Evolutionary conservation across 495 filamentous ascomycete species (phyloP), one percentile per base, ranked within the genome.

Genomic region (Aspergillus bertholletiae): DNA sequence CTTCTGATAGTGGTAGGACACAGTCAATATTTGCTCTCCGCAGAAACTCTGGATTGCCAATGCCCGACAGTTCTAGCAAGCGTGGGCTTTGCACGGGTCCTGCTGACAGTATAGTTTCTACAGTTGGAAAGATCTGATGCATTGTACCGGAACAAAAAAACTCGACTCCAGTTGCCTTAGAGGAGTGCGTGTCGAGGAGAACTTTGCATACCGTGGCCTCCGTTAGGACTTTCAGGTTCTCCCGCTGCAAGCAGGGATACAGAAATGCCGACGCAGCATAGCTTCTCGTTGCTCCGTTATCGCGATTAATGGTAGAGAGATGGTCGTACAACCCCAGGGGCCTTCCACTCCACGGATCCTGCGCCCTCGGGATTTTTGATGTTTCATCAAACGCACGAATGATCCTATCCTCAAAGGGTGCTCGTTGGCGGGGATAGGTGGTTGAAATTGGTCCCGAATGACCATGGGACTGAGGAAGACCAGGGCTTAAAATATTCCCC

Each of bases 161-260:
- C 5, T 65, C 63, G 3, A 69, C 67, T 0, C 62, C 71, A n/a
- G 50, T 68, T 0, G 65, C 67, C 7, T 52, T 53, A n/a, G n/a
- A n/a, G n/a, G n/a, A n/a, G 2, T 56, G 49, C 20, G 57, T n/a
- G 2, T 62, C 46, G 35, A 79, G 62, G 1, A 77, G 39, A 15
- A 82, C 60, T 15, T 67, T 69, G 22, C 67, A 68, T 15, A 77
- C 79, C 1, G 72, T 77, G 7, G 77, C 69, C 20, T 71, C 65
- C 0, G 79, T 72, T 6, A 81, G 54, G 7, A 85, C 49, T 7
- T 66, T 65, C 44, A 82, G 53, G 49, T 84, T 84, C 7, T 60
- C 50, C n/a, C 78, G 73, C 12, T 56, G 53, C n/a, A 65, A 30
- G 35, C 69, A 67, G 1, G 61, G 65, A 52, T 71, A 64, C 28